A percentile compares a stretch with the other conserved stretches of the same genome.
Conservation (phyloP, 192 early-diverging fungal species). For the Thamnidium elegans region DNA sequence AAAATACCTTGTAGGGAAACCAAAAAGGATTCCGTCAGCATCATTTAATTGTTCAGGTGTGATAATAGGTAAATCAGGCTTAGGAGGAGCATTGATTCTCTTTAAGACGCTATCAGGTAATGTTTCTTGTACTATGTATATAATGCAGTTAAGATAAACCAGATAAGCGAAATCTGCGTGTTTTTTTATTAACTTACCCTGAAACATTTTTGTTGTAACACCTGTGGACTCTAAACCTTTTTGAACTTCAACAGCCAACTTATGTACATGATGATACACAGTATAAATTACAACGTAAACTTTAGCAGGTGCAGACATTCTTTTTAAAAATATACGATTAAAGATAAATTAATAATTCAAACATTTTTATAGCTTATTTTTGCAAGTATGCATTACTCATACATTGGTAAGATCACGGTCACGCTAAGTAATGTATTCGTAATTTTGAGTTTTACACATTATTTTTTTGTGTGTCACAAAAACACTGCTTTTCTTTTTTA, state of each 20-base stretch:
- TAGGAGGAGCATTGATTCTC: constrained; percentile 53
- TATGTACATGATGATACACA: constrained; percentile 68
- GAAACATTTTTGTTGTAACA: constrained; percentile 41
- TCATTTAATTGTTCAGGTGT: constrained; percentile 38
- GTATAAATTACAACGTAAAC: constrained; percentile 37
- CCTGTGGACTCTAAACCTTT: constrained; percentile 60
- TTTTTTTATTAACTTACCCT: constrained; percentile 37
- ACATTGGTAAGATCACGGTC: too few species aligned
- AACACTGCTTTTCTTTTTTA: too few species aligned
- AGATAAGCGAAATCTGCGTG: neutral
- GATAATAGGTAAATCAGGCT: constrained; percentile 45
- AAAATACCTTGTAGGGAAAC: constrained; percentile 46
- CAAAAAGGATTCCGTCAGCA: constrained; percentile 56
- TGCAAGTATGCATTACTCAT: too few species aligned
- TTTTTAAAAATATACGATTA: neutral
- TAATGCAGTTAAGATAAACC: neutral
- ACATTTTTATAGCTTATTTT: too few species aligned
- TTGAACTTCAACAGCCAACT: constrained; percentile 65
- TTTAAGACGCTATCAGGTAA: constrained; percentile 50
- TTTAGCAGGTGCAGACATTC: constrained; percentile 15
- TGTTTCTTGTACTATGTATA: constrained; percentile 60
- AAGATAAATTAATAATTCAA: too few species aligned
- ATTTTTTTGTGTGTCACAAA: too few species aligned
- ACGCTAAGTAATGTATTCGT: too few species aligned
- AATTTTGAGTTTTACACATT: too few species aligned